phyloP scores from a whole-genome alignment of 2,329 filamentous ascomycete species.

The Sphaerostilbella broomeana region DNA sequence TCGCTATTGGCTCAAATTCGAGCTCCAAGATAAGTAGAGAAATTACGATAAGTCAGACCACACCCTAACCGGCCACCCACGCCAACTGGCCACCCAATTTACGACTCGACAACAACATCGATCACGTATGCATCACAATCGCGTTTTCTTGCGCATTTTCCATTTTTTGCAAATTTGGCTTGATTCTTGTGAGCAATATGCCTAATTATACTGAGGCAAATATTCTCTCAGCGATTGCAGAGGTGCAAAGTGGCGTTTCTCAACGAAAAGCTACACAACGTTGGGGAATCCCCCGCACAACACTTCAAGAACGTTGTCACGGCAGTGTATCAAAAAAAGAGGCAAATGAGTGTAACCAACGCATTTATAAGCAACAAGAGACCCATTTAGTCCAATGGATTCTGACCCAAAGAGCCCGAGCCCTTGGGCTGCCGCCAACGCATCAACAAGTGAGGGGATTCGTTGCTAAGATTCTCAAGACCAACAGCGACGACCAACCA shows the following conservation, averaged over 20 bases:
- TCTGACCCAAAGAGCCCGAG: neutral
- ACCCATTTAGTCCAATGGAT: slow-evolving; percentile 10
- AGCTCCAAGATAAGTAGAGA: no score
- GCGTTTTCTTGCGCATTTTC: slow-evolving; percentile 1
- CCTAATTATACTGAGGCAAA: slow-evolving; percentile 1
- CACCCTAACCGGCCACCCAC: no score
- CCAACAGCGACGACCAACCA: slow-evolving; percentile 4
- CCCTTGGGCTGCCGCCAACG: slow-evolving; percentile 1
- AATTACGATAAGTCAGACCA: no score
- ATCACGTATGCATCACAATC: neutral
- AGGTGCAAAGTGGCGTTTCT: neutral
- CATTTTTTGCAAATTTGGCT: neutral
- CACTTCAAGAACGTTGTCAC: neutral
- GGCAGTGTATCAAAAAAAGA: neutral
- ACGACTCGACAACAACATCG: no score
- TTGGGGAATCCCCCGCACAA: slow-evolving; percentile 7
- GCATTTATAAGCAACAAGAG: slow-evolving; percentile 12
- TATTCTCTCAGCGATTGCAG: neutral
- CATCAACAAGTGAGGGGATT: slow-evolving; percentile 9
- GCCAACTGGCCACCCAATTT: no score
- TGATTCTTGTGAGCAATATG: neutral
- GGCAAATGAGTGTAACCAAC: slow-evolving; percentile 3
- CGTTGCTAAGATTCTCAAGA: slow-evolving; percentile 5
- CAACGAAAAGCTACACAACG: slow-evolving; percentile 3
- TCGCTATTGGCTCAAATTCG: no score